A percentile compares a stretch with the other conserved stretches of the same genome.
Conservation (phyloP, 805 yeast genomes). For the Nakazawaea anatomiae region DNA sequence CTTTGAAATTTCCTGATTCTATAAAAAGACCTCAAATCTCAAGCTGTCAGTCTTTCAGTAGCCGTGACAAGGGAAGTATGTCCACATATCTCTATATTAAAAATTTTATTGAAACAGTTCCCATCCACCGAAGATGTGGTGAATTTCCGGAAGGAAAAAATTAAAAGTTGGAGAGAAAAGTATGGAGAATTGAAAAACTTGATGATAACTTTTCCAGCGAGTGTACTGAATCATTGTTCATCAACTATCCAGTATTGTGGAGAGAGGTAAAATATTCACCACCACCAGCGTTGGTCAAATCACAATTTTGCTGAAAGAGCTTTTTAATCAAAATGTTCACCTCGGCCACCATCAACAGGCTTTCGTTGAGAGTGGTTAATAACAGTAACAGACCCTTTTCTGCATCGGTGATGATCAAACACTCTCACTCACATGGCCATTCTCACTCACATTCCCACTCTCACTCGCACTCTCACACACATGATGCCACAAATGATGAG, state of each 20-base stretch:
- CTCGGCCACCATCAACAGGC: not conserved
- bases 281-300: not conserved
- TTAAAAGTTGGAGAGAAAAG: too few relatives aligned
- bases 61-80: too few relatives aligned
- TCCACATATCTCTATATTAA: too few relatives aligned
- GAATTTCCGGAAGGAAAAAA: too few relatives aligned
- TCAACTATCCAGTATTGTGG: not conserved
- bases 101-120: too few relatives aligned
- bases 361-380: not conserved
- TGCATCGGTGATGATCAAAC: not conserved
- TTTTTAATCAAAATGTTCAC: not conserved
- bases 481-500: not conserved
- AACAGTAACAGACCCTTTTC: not conserved
- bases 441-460: conserved; percentile 18
- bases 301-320: not conserved
- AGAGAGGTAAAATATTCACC: too few relatives aligned
- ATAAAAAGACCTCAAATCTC: too few relatives aligned
- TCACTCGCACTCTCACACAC: conserved; percentile 24
- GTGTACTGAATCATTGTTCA: not conserved
- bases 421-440: conserved; percentile 15
- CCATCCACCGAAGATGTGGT: too few relatives aligned
- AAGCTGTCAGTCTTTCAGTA: too few relatives aligned
- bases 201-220: too few relatives aligned
- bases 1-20: not conserved
- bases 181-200: too few relatives aligned